Evolutionary conservation across 1,284 basidiomycete species (phyloP).

Genomic region (Apiotrichum laibachii): DNA sequence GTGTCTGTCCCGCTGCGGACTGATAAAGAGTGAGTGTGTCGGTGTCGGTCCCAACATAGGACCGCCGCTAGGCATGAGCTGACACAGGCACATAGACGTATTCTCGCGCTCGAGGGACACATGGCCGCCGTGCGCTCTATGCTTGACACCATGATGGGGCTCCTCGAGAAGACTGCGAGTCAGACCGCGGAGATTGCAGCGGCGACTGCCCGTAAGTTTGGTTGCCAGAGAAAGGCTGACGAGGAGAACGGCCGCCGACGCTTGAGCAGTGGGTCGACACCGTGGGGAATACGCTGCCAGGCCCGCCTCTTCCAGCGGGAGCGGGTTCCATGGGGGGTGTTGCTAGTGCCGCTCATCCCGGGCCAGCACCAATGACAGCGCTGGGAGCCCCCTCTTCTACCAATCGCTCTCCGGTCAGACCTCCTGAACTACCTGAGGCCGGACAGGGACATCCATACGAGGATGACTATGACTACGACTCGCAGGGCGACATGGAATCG

Average conservation of each 20-base stretch:
- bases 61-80: no score
- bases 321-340: no score
- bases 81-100: not conserved
- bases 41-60: not conserved
- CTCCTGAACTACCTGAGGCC: no score
- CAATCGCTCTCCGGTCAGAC: no score
- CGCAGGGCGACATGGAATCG: not conserved
- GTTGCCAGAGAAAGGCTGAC: no score
- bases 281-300: not conserved
- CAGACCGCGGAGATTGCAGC: not conserved
- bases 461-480: not conserved
- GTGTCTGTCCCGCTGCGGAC: not conserved
- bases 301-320: not conserved
- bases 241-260: not conserved
- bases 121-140: not conserved
- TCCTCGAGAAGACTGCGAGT: not conserved
- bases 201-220: not conserved
- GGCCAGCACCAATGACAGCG: no score
- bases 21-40: not conserved
- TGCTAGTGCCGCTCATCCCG: no score
- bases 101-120: not conserved
- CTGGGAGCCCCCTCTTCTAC: no score
- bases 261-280: not conserved
- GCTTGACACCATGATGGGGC: not conserved
- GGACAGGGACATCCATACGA: not conserved